A percentile compares a stretch with the other conserved stretches of the same genome.
Conservation (phyloP, 2,329 filamentous ascomycete genomes). For the Juglanconis sp. region DNA sequence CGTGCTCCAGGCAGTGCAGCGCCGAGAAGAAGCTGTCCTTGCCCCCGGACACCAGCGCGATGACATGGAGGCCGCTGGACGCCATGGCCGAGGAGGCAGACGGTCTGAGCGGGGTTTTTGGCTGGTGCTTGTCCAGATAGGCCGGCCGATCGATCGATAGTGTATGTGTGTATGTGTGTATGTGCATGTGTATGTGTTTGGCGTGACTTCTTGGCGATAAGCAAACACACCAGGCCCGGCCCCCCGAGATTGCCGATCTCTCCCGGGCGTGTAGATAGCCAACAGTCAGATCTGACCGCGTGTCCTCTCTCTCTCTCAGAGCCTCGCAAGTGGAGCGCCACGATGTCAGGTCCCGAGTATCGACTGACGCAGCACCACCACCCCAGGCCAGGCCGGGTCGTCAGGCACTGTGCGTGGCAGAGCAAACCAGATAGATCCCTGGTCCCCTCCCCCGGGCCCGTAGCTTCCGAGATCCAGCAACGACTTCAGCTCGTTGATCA, state of each 20-base stretch:
- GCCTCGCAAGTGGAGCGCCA: constrained; percentile 5
- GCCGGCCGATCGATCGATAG: not conserved
- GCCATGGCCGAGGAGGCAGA: constrained; percentile 32
- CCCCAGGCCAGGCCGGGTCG: not conserved
- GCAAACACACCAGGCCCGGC: too few relatives aligned
- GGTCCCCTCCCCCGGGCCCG: not conserved
- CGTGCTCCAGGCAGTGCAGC: constrained; percentile 83
- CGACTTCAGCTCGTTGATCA: not conserved
- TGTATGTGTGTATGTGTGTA: not conserved
- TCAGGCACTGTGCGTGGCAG: not conserved
- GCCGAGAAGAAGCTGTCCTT: constrained; percentile 96
- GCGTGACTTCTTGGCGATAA: too few relatives aligned
- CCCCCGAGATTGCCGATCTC: not conserved
- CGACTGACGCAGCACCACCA: constrained; percentile 1
- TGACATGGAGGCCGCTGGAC: constrained; percentile 62
- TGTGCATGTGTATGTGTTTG: too few relatives aligned
- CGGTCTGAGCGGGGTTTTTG: too few relatives aligned
- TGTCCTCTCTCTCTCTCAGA: not conserved
- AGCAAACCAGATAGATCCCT: not conserved
- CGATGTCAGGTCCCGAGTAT: constrained; percentile 11
- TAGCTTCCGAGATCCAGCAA: not conserved
- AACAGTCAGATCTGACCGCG: not conserved
- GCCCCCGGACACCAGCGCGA: constrained; percentile 90
- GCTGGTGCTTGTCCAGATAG: not conserved
- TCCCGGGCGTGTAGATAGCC: not conserved